Evolutionary conservation across 2,329 filamentous ascomycete genomes (phyloP).

Genomic region (Neurospora sp.): DNA sequence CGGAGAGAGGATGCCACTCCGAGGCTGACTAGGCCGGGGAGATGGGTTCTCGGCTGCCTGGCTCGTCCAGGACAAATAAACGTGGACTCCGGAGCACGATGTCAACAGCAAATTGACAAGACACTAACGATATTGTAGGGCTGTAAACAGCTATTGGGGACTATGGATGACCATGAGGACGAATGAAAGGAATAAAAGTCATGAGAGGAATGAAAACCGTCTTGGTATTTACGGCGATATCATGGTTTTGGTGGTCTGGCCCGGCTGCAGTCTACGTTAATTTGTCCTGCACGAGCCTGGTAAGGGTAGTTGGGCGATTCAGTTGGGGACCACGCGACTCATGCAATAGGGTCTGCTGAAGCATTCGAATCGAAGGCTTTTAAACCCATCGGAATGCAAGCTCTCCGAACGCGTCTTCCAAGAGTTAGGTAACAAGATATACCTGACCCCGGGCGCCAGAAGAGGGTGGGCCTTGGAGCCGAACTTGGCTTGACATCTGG

Average conservation of each 20-base stretch:
- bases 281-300: not conserved
- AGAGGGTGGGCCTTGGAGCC: not conserved
- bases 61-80: no score
- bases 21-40: not conserved
- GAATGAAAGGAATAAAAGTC: no score
- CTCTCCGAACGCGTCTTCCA: not conserved
- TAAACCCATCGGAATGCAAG: not conserved
- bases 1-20: not conserved
- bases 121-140: no score
- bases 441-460: not conserved
- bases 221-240: no score
- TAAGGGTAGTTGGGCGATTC: not conserved
- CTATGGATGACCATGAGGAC: no score
- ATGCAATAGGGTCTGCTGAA: conserved; percentile 1
- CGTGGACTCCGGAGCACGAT: no score
- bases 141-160: no score
- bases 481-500: not conserved
- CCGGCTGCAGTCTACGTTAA: no score
- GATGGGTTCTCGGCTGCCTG: not conserved
- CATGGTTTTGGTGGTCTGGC: no score
- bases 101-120: no score
- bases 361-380: not conserved
- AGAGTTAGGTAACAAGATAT: not conserved
- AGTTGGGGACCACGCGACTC: not conserved
- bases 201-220: no score